A percentile compares a stretch with the other conserved stretches of the same genome.
Conservation (phyloP, 805 yeast genomes). For the Candida andamanensis region DNA sequence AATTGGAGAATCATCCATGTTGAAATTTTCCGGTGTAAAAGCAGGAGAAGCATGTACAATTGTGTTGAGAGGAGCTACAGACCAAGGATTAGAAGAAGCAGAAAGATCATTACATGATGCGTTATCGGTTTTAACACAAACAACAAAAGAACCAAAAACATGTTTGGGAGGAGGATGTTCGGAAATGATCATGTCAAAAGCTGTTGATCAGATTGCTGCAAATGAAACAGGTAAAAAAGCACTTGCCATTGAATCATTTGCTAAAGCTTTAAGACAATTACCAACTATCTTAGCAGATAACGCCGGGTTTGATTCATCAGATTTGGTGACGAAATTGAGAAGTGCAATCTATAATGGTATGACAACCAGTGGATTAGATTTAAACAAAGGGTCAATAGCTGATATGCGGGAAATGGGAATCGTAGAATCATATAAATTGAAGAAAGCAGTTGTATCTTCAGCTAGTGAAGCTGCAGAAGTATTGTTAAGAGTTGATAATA, state of each 20-base stretch:
- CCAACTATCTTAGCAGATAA: conserved; percentile 96
- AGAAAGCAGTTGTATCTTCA: conserved; percentile 87
- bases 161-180: conserved; percentile 94
- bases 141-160: conserved; percentile 87
- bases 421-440: conserved; percentile 88
- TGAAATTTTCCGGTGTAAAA: conserved; percentile 91
- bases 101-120: conserved; percentile 80
- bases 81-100: conserved; percentile 44
- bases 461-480: conserved; percentile 99
- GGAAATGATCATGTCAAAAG: conserved; percentile 88
- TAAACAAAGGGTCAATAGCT: conserved; percentile 76
- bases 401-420: conserved; percentile 94
- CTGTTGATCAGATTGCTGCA: conserved; percentile 89
- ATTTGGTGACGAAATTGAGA: conserved; percentile 83
- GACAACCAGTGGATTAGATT: conserved; percentile 86
- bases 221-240: conserved; percentile 91
- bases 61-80: conserved; percentile 65
- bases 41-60: conserved; percentile 96
- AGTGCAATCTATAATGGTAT: conserved; percentile 89
- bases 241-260: conserved; percentile 91
- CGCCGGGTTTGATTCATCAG: conserved; percentile 94
- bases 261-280: conserved; percentile 86
- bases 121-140: conserved; percentile 88
- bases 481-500: conserved; percentile 90
- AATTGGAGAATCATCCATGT: conserved; percentile 88